Evolutionary conservation across 225 moss, liverwort and hornwort genomes (phyloP).

Genomic region (Pseudoscleropodium purum): DNA sequence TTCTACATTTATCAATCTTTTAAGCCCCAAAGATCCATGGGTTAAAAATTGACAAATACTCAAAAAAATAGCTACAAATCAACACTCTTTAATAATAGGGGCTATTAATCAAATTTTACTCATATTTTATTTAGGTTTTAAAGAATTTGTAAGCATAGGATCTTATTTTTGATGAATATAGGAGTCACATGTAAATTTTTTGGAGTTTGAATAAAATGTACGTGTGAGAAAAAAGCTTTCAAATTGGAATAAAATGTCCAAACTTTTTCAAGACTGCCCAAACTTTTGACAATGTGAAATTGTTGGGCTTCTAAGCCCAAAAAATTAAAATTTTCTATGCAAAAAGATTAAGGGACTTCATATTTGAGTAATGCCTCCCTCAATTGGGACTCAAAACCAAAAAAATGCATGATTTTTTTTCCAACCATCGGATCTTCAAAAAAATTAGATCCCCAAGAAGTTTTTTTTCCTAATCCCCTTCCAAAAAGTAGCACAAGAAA

Average conservation of each 20-base stretch:
- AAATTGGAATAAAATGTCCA: background rate
- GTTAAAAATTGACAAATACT: background rate
- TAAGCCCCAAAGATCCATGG: rapidly evolving
- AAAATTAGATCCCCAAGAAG: rapidly evolving
- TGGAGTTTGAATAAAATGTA: rapidly evolving
- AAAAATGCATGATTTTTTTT: background rate
- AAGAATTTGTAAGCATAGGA: rapidly evolving
- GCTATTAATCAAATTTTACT: background rate
- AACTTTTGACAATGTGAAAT: background rate
- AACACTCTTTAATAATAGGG: rapidly evolving
- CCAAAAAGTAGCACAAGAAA: background rate
- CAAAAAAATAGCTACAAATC: background rate
- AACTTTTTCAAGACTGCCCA: too few species aligned
- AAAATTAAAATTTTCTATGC: background rate
- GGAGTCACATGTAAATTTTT: background rate
- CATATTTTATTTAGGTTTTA: rapidly evolving
- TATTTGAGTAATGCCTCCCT: background rate
- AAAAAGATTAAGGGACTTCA: background rate
- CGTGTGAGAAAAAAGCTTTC: background rate
- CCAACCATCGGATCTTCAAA: background rate
- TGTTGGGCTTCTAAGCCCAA: background rate
- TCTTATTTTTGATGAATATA: background rate
- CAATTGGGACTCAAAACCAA: background rate
- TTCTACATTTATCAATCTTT: background rate
- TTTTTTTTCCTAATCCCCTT: too few species aligned